Evolutionary conservation across 2,329 filamentous ascomycete genomes (phyloP).

Genomic region (Macroventuria anomochaeta): DNA sequence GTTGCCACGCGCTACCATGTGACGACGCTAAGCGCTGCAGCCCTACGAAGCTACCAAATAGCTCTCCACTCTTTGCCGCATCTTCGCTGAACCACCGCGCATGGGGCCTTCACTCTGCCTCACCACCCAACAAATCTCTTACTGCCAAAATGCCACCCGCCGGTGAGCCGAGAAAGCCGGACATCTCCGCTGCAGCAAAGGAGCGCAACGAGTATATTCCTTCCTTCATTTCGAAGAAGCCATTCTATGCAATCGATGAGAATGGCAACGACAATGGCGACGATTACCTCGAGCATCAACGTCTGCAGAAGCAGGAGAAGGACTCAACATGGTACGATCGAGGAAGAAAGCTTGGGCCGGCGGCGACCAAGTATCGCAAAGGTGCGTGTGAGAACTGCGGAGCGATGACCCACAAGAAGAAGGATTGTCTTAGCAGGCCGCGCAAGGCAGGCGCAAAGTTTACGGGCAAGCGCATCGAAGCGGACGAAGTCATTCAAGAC

Average conservation of each 20-base stretch:
- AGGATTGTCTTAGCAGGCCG: slow-evolving; percentile 89
- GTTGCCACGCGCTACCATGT: slow-evolving; percentile 32
- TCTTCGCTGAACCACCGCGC: slow-evolving; percentile 8
- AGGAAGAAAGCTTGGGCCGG: slow-evolving; percentile 80
- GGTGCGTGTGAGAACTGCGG: slow-evolving; percentile 99
- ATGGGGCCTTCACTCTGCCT: slow-evolving; percentile 5
- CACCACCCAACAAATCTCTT: not conserved
- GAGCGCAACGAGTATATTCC: slow-evolving; percentile 99
- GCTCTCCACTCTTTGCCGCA: slow-evolving; percentile 23
- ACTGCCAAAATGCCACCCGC: slow-evolving; percentile 47
- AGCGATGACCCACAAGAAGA: slow-evolving; percentile 93
- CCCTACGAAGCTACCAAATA: slow-evolving; percentile 34
- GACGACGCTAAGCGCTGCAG: slow-evolving; percentile 34
- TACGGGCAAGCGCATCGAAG: slow-evolving; percentile 91
- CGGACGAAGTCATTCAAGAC: slow-evolving; percentile 86
- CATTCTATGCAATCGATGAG: slow-evolving; percentile 89
- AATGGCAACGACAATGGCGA: slow-evolving; percentile 70
- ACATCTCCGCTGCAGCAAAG: slow-evolving; percentile 67
- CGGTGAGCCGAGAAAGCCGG: slow-evolving; percentile 56
- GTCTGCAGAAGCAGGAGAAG: slow-evolving; percentile 73
- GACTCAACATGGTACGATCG: slow-evolving; percentile 91
- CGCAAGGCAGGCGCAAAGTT: slow-evolving; percentile 89
- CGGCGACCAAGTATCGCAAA: slow-evolving; percentile 96
- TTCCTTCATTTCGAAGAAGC: slow-evolving; percentile 95
- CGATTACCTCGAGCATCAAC: slow-evolving; percentile 97